Evolutionary conservation across 805 yeast species (phyloP), one percentile per base, ranked within the genome.

Genomic region (Lipomyces starkeyi): DNA sequence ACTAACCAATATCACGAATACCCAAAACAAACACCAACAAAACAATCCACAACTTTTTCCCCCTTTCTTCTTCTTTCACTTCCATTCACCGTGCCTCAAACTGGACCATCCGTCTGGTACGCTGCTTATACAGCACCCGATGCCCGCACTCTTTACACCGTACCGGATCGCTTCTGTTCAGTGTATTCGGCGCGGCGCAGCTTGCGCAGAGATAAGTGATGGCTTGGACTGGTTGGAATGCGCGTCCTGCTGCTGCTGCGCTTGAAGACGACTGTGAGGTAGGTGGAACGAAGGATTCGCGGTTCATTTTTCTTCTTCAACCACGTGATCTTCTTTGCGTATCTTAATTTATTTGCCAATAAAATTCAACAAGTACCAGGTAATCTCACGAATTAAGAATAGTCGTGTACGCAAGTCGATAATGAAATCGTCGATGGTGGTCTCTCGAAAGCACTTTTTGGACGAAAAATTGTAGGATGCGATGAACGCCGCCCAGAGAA

Each of bases 141-240:
- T 95, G 98, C 71, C 99, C 99, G 81, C 99, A 95, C 74, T 93
- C 97, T 81, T 93, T 93, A 83, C 99, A 95, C 83, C 98, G 91
- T 72, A 95, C 97, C 37, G 98, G 97, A 79, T 95, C 99, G 74
- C 91, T 91, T 81, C 94, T 92, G 63, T 92, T 88, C 73, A 95
- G 86, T 2, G 97, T 87, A 74, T 93, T 90, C 64, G 89, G 88
- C 65, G 93, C 87, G 8, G 98, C 97, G 81, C 99, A 95, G 83
- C 92, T 95, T 57, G 98, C 97, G 81, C 99, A 94, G 78, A 93
- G 88, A 81, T 94, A 94, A 76, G 90, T 91, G 74, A 93, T 95
- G 65, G 97, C 97, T 76, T 88, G 89, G 67, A 88, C 87, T 78
- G 89, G 87, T 68, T 88, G 83, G 70, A 85, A 85, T 61, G 86